Percentiles rank a stretch among this genome's conserved stretches.
Conservation (phyloP, 257 asterid genomes). For the Penstemon barbatus region DNA sequence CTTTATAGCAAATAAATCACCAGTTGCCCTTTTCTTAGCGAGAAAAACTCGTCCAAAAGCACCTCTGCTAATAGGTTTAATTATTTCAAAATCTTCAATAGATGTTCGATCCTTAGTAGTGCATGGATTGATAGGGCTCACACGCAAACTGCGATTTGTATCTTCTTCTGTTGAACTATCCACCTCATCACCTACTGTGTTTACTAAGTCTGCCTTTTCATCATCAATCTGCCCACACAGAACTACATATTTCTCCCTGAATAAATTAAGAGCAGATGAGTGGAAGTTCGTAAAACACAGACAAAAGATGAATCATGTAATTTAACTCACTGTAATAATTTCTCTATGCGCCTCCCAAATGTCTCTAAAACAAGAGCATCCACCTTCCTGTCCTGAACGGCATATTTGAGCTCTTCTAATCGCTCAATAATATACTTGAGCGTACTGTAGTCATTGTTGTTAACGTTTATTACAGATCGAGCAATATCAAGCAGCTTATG, state of each 20-base stretch:
- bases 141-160: constrained; percentile 74
- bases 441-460: constrained; percentile 67
- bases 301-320: neutral
- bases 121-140: constrained; percentile 85
- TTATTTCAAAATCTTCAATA: constrained; percentile 97
- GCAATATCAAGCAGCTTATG: constrained; percentile 75
- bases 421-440: constrained; percentile 78
- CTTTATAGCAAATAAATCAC: constrained; percentile 97
- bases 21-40: constrained; percentile 94
- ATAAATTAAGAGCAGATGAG: constrained; percentile 30
- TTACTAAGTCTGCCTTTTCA: constrained; percentile 55
- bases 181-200: constrained; percentile 48
- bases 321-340: constrained; percentile 52
- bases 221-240: constrained; percentile 93
- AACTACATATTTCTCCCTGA: constrained; percentile 92
- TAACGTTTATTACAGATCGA: constrained; percentile 69
- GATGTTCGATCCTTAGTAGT: constrained; percentile 82
- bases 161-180: constrained; percentile 84
- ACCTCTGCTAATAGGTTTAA: constrained; percentile 97
- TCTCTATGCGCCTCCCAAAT: constrained; percentile 56
- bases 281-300: constrained; percentile 25
- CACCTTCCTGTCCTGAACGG: constrained; percentile 52
- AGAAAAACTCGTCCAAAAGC: constrained; percentile 96
- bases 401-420: constrained; percentile 79
- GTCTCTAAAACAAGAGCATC: constrained; percentile 62